phyloP scores from a whole-genome alignment of 2,329 filamentous ascomycete genomes.

The Aspergillus sp. region DNA sequence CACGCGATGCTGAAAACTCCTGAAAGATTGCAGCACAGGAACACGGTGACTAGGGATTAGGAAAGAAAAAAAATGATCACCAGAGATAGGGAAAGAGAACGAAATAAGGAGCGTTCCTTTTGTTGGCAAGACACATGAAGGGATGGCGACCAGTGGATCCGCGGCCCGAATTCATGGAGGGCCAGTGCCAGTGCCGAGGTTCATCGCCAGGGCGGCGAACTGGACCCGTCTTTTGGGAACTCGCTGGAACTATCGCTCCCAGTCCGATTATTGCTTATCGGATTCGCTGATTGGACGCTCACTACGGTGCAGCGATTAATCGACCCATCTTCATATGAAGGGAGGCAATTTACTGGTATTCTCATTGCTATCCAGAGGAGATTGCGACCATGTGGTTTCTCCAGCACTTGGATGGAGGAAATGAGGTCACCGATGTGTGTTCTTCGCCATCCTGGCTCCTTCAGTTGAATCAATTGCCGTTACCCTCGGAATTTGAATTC shows the following conservation, averaged over 20 bases:
- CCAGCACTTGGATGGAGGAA: not conserved
- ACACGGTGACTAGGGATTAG: not conserved
- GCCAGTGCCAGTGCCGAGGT: constrained; percentile 33
- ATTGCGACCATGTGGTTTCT: not conserved
- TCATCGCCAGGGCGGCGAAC: constrained; percentile 14
- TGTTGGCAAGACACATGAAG: constrained; percentile 32
- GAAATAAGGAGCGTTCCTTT: constrained; percentile 20
- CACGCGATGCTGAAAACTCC: not conserved
- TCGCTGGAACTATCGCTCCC: not conserved
- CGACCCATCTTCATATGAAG: constrained; percentile 9
- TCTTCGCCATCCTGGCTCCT: not conserved
- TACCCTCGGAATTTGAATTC: constrained; percentile 2
- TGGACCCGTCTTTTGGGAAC: not conserved
- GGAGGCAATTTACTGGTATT: not conserved
- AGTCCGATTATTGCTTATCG: not conserved
- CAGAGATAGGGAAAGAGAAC: constrained; percentile 10
- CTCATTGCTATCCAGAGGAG: not conserved
- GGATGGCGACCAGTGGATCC: constrained; percentile 30
- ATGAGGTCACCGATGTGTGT: not conserved
- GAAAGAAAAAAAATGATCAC: constrained; percentile 10
- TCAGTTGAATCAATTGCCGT: not conserved
- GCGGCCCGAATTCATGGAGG: constrained; percentile 25
- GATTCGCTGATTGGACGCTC: not conserved
- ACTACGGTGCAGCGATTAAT: not conserved
- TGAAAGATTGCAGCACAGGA: not conserved